phyloP scores from a whole-genome alignment of 345 rosid species.

The rapeseed (Brassica napus) region Da-Ae NC_063451.1:17842501-17843000 shows the following conservation, averaged over 20 bases:
- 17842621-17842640: constrained; percentile 91
- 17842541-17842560: constrained; percentile 47
- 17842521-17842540: neutral
- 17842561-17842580: constrained; percentile 96
- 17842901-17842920: constrained; percentile 87
- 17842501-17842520: neutral
- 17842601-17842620: constrained; percentile 88
- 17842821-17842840: constrained; percentile 97
- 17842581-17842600: constrained; percentile 85
- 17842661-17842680: constrained; percentile 80
- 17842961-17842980: constrained; percentile 67
- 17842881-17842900: constrained; percentile 93
- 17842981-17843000: constrained; percentile 66
- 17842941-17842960: constrained; percentile 90
- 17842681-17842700: constrained; percentile 86
- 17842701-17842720: constrained; percentile 81
- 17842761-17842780: constrained; percentile 73
- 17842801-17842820: constrained; percentile 93
- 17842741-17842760: constrained; percentile 75
- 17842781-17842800: constrained; percentile 90
- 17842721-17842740: constrained; percentile 96
- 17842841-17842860: constrained; percentile 99
- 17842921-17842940: constrained; percentile 74
- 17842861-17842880: constrained; percentile 97
- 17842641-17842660: constrained; percentile 73